Evolutionary conservation across 257 asterid genomes (phyloP).

Genomic region (Mitragyna speciosa): DNA sequence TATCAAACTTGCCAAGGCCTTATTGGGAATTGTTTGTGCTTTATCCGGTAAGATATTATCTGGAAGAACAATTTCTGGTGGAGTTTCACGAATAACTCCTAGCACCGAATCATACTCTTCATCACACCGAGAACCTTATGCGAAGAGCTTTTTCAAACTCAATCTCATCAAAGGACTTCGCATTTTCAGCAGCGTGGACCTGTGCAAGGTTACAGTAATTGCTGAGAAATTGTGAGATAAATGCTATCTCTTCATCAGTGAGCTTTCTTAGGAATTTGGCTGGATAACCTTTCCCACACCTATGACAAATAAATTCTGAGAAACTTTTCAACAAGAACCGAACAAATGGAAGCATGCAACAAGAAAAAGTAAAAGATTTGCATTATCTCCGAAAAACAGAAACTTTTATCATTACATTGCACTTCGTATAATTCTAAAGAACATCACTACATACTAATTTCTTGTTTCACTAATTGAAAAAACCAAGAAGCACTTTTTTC

Average conservation of each 20-base stretch:
- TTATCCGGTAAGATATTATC: conserved; percentile 68
- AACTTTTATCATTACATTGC: background rate
- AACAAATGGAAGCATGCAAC: background rate
- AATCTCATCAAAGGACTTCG: conserved; percentile 68
- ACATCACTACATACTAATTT: too few relatives aligned
- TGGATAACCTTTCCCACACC: conserved; percentile 94
- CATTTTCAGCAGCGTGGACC: conserved; percentile 85
- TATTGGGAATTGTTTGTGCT: conserved; percentile 52
- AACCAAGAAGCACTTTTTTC: background rate
- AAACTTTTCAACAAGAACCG: background rate
- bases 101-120: conserved; percentile 84
- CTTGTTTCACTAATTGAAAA: too few relatives aligned
- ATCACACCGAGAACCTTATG: conserved; percentile 67
- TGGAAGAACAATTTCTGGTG: conserved; percentile 75
- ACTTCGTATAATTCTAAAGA: background rate
- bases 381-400: background rate
- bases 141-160: conserved; percentile 74
- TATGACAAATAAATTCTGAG: conserved; percentile 20
- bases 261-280: conserved; percentile 88
- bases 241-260: conserved; percentile 66
- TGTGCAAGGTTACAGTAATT: conserved; percentile 75
- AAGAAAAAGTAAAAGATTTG: background rate
- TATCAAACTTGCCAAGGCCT: conserved; percentile 27
- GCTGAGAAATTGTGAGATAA: conserved; percentile 67
- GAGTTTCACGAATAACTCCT: conserved; percentile 77